Percentiles rank a stretch among this genome's conserved stretches.
phyloP scores from a whole-genome alignment of 345 rosid species.

The Eucalyptus tenuipes region DNA sequence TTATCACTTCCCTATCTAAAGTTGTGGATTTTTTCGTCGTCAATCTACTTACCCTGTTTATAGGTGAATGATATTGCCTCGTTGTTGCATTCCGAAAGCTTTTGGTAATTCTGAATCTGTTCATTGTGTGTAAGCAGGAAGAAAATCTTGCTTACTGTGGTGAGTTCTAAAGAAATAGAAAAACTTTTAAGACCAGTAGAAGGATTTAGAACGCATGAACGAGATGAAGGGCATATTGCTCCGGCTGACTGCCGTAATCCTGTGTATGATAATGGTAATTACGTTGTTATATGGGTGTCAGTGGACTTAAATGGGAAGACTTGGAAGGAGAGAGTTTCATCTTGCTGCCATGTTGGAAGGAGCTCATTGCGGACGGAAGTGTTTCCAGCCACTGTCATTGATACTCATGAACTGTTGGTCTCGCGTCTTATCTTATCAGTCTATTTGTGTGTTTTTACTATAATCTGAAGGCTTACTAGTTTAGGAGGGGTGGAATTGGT shows the following conservation, averaged over 20 bases:
- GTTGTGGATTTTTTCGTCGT: not conserved
- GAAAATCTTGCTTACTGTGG: not conserved
- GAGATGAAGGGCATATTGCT: not conserved
- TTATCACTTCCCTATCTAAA: not conserved
- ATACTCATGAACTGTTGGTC: not conserved
- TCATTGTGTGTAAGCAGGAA: not conserved
- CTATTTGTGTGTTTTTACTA: not conserved
- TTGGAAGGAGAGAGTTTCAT: not conserved
- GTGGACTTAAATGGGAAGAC: not conserved
- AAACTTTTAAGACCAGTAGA: not conserved
- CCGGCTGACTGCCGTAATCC: not conserved
- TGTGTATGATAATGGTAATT: not conserved
- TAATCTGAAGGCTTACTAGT: not conserved
- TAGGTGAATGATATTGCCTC: not conserved
- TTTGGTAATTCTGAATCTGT: not conserved
- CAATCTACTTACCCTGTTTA: not conserved
- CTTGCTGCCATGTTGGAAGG: not conserved
- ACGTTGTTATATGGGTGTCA: not conserved
- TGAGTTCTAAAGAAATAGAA: not conserved
- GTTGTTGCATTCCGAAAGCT: not conserved
- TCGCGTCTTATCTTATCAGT: not conserved
- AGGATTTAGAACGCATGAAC: not conserved
- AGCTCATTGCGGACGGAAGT: not conserved
- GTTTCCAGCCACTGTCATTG: not conserved
- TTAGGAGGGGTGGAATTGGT: not conserved